Conservation (phyloP, 148 eudicot species). For the Linanthus parryae region DNA sequence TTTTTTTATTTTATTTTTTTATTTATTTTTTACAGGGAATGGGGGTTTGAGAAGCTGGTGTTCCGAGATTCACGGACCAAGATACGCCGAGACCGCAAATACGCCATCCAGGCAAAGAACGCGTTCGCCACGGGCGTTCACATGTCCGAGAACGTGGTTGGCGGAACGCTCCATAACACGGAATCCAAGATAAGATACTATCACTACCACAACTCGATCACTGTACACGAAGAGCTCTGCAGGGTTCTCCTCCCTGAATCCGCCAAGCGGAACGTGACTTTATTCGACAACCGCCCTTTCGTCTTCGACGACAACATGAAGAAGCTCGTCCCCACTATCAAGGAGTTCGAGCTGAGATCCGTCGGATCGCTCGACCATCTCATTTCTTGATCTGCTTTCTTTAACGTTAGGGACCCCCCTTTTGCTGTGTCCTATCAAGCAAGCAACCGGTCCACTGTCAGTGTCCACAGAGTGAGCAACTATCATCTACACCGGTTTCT, state of each 20-base stretch:
- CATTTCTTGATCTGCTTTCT: not conserved
- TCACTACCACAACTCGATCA: conserved; percentile 74
- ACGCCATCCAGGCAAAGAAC: conserved; percentile 65
- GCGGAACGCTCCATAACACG: conserved; percentile 43
- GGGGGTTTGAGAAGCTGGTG: conserved; percentile 91
- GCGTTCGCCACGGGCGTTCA: conserved; percentile 84
- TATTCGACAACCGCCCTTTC: conserved; percentile 27
- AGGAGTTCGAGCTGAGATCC: conserved; percentile 42
- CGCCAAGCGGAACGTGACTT: conserved; percentile 20
- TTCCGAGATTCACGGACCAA: conserved; percentile 53
- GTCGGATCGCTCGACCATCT: conserved; percentile 15
- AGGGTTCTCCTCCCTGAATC: conserved; percentile 32
- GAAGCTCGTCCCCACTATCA: conserved; percentile 39
- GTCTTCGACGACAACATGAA: conserved; percentile 58
- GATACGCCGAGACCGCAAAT: conserved; percentile 62
- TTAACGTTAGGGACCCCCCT: too few species aligned
- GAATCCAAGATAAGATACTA: conserved; percentile 47
- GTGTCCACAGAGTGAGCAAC: too few species aligned
- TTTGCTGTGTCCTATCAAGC: too few species aligned
- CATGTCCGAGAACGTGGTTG: conserved; percentile 51
- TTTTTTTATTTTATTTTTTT: too few species aligned
- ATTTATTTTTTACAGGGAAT: conserved; percentile 36
- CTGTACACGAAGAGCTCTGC: conserved; percentile 56
- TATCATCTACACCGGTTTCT: too few species aligned
- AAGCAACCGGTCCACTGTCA: too few species aligned